phyloP scores from a whole-genome alignment of 2,329 filamentous ascomycete species.

The Incumbomyces delicatus region DNA sequence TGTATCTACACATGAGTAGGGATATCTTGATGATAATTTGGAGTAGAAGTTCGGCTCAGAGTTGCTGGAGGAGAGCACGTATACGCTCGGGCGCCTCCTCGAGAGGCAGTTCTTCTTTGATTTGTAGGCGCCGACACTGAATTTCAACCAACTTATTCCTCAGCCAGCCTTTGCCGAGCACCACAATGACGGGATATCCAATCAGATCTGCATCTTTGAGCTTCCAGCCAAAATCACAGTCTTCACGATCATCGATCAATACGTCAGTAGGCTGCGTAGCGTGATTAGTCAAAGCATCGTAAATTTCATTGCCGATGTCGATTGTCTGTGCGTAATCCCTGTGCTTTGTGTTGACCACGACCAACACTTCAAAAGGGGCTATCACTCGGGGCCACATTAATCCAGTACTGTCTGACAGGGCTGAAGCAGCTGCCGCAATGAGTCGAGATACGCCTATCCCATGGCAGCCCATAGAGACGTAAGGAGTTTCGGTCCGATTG shows the following conservation, averaged over 20 bases:
- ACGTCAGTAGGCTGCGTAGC: slow-evolving; percentile 43
- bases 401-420: slow-evolving; percentile 59
- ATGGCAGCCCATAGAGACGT: slow-evolving; percentile 79
- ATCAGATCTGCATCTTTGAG: slow-evolving; percentile 80
- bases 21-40: too few relatives aligned
- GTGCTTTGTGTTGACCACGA: slow-evolving; percentile 47
- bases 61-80: slow-evolving; percentile 36
- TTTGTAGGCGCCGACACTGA: slow-evolving; percentile 60
- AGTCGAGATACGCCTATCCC: slow-evolving; percentile 89
- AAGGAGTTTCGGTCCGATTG: slow-evolving; percentile 22
- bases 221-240: slow-evolving; percentile 67
- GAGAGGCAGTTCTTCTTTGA: slow-evolving; percentile 51
- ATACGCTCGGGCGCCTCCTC: slow-evolving; percentile 42
- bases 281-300: slow-evolving; percentile 46
- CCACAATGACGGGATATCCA: slow-evolving; percentile 74
- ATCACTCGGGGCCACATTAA: slow-evolving; percentile 82
- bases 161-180: slow-evolving; percentile 65
- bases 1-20: too few relatives aligned
- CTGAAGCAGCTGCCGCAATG: slow-evolving; percentile 74
- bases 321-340: slow-evolving; percentile 19
- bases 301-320: slow-evolving; percentile 49
- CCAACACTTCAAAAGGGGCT: slow-evolving; percentile 68
- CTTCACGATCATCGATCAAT: slow-evolving; percentile 62
- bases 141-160: slow-evolving; percentile 56
- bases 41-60: slow-evolving; percentile 32